phyloP scores from a whole-genome alignment of 2,329 filamentous ascomycete species.

The Ceratocystiopsis brevicomis region DNA sequence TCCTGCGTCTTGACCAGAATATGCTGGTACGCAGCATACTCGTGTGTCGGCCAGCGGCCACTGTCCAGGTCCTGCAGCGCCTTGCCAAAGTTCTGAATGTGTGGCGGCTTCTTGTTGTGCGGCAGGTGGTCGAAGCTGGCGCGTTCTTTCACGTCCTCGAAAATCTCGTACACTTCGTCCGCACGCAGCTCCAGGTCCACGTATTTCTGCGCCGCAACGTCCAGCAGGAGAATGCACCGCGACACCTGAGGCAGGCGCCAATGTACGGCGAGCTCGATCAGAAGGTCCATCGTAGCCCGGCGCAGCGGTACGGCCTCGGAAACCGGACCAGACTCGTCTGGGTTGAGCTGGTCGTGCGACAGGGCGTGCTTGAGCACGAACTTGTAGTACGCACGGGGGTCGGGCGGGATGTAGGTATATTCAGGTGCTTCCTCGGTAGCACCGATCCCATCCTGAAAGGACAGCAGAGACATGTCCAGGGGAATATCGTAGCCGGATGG shows the following conservation, averaged over 20 bases:
- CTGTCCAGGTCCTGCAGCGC: conserved; percentile 37
- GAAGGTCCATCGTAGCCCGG: conserved; percentile 59
- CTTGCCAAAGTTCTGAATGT: conserved; percentile 31
- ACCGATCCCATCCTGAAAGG: conserved; percentile 27
- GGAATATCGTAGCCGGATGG: conserved; percentile 41
- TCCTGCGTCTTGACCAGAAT: conserved; percentile 61
- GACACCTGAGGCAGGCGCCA: conserved; percentile 82
- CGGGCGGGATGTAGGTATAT: conserved; percentile 79
- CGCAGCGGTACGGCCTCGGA: conserved; percentile 33
- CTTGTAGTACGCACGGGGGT: conserved; percentile 68
- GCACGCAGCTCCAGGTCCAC: conserved; percentile 64
- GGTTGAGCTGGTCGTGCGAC: conserved; percentile 36
- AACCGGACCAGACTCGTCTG: conserved; percentile 13
- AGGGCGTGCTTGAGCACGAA: conserved; percentile 64
- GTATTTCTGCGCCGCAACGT: conserved; percentile 72
- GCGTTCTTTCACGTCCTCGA: conserved; percentile 56
- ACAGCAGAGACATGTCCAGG: conserved; percentile 47
- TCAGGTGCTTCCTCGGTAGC: conserved; percentile 44
- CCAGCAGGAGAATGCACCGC: conserved; percentile 61
- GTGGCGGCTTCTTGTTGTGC: conserved; percentile 44
- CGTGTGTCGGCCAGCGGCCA: conserved; percentile 48
- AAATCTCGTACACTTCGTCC: conserved; percentile 65
- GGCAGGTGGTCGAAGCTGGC: conserved; percentile 26
- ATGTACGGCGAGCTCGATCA: conserved; percentile 68
- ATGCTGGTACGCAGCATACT: conserved; percentile 54